phyloP scores from a whole-genome alignment of 2,329 filamentous ascomycete species.

The Epichloe baconii region DNA sequence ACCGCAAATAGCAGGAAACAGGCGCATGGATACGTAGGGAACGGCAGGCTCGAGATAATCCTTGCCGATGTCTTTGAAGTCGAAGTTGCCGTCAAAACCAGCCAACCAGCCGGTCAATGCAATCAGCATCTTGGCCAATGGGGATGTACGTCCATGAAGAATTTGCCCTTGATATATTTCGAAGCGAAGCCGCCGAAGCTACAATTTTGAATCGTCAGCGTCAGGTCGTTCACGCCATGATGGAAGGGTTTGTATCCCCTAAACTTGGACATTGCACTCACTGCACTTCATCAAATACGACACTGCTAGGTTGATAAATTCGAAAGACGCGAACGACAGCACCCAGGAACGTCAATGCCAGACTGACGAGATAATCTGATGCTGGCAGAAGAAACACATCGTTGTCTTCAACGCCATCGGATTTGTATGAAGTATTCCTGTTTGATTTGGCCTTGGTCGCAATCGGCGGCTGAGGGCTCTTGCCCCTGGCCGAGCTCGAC shows the following conservation, averaged over 20 bases:
- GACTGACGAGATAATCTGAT: slow-evolving; percentile 70
- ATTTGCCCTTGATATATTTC: slow-evolving; percentile 98
- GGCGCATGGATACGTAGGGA: slow-evolving; percentile 93
- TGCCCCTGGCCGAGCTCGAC: slow-evolving; percentile 21
- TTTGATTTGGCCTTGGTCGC: slow-evolving; percentile 24
- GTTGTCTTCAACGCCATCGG: slow-evolving; percentile 72
- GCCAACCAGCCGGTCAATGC: slow-evolving; percentile 90
- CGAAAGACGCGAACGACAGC: slow-evolving; percentile 77
- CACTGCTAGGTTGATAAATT: slow-evolving; percentile 90
- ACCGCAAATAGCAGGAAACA: slow-evolving; percentile 82
- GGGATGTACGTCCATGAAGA: slow-evolving; percentile 99
- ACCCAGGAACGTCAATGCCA: slow-evolving; percentile 60
- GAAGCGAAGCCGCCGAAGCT: slow-evolving; percentile 96
- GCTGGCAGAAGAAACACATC: slow-evolving; percentile 79
- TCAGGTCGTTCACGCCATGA: not conserved
- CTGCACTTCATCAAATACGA: slow-evolving; percentile 99
- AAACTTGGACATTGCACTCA: slow-evolving; percentile 38
- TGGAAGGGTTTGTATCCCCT: not conserved
- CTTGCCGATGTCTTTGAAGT: slow-evolving; percentile 99
- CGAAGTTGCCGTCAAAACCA: slow-evolving; percentile 89
- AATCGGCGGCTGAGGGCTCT: slow-evolving; percentile 21
- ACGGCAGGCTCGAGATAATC: slow-evolving; percentile 92
- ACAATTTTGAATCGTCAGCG: slow-evolving; percentile 3
- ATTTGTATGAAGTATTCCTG: slow-evolving; percentile 49
- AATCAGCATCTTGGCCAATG: slow-evolving; percentile 90